These are phyloP conservation scores for Heliocybe sulcata DNA, from an alignment of 1,284 basidiomycete species.

Conservation along the genomic window DNA sequence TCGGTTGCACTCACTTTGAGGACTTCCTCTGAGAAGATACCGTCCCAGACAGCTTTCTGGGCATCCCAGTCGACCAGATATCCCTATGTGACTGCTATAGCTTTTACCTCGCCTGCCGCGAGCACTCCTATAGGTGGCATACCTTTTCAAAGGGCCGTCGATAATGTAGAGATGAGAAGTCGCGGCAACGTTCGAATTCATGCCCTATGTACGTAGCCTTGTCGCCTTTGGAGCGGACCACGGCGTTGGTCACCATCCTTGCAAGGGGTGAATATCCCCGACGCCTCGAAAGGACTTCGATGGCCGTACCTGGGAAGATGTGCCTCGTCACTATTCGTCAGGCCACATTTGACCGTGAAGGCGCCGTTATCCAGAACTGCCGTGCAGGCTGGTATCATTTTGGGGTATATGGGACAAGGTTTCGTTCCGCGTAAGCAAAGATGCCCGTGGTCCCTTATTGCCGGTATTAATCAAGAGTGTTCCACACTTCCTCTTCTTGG, in stretches of 20 bases:
- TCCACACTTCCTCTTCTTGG: too few species aligned
- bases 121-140: conserved; percentile 16
- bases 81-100: conserved; percentile 44
- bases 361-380: conserved; percentile 85
- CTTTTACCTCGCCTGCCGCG: conserved; percentile 5
- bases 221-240: conserved; percentile 76
- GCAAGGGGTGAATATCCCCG: conserved; percentile 1
- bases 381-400: conserved; percentile 35
- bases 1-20: conserved; percentile 46
- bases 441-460: too few species aligned
- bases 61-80: conserved; percentile 90
- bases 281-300: conserved; percentile 2
- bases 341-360: conserved; percentile 72
- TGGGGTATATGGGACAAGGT: too few species aligned
- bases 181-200: conserved; percentile 68
- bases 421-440: too few species aligned
- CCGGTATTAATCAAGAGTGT: too few species aligned
- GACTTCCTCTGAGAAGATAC: conserved; percentile 65
- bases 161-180: conserved; percentile 75
- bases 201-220: conserved; percentile 76
- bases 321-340: conserved; percentile 26
- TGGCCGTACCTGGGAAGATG: conserved; percentile 20
- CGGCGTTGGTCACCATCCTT: conserved; percentile 73
- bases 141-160: conserved; percentile 85
- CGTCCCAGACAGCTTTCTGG: conserved; percentile 88